Evolutionary conservation across 2,329 filamentous ascomycete species (phyloP).

Genomic region (Cladosporium phlei): DNA sequence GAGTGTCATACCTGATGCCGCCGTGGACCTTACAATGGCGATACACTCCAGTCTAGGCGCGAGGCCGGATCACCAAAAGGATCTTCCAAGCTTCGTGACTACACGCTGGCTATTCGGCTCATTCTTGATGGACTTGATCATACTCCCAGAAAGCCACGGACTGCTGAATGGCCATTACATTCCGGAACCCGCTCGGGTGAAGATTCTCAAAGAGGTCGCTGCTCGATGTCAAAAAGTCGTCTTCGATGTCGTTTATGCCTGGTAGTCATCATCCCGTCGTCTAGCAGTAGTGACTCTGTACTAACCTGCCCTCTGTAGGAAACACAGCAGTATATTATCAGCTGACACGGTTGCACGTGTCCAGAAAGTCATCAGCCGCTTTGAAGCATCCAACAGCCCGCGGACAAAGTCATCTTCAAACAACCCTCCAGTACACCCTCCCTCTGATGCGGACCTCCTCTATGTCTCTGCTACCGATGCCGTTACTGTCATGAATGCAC

Average conservation of each 20-base stretch:
- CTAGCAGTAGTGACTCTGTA: not conserved
- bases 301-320: constrained; percentile 35
- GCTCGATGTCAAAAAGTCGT: constrained; percentile 75
- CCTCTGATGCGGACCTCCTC: constrained; percentile 14
- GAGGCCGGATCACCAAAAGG: constrained; percentile 62
- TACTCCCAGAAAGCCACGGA: constrained; percentile 71
- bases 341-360: constrained; percentile 63
- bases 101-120: constrained; percentile 89
- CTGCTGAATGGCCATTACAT: constrained; percentile 86
- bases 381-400: not conserved
- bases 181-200: constrained; percentile 82
- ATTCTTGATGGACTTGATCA: constrained; percentile 77
- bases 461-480: constrained; percentile 68
- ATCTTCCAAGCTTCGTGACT: constrained; percentile 75
- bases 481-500: constrained; percentile 71
- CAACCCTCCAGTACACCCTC: not conserved
- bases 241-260: constrained; percentile 65
- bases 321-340: constrained; percentile 59
- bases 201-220: constrained; percentile 66
- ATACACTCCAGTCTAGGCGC: constrained; percentile 66
- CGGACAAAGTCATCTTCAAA: not conserved
- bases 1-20: constrained; percentile 79
- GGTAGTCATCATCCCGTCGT: constrained; percentile 48
- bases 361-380: constrained; percentile 53
- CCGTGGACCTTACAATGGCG: constrained; percentile 77